Percentiles rank a stretch among this genome's conserved stretches.
phyloP scores from a whole-genome alignment of 768 basidiomycete species.

The Termitomyces sp. region DNA sequence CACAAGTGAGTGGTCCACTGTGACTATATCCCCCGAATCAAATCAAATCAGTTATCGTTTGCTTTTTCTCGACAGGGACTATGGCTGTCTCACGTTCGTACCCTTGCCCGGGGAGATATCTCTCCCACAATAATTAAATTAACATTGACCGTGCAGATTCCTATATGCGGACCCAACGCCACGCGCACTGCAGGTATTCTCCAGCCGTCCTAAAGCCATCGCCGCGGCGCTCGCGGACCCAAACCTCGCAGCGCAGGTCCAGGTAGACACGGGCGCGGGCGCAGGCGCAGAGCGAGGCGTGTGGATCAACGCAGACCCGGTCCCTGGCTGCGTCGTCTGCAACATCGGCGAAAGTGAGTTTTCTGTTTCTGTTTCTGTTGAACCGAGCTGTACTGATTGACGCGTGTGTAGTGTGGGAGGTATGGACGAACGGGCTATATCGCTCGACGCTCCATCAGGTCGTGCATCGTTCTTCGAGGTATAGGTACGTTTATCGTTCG shows the following conservation, averaged over 20 bases:
- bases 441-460: slow-evolving; percentile 85
- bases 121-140: no score
- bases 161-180: slow-evolving; percentile 79
- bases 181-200: slow-evolving; percentile 78
- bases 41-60: no score
- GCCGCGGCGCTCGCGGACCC: slow-evolving; percentile 19
- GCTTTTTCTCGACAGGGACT: slow-evolving; percentile 49
- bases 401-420: slow-evolving; percentile 71
- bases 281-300: slow-evolving; percentile 52
- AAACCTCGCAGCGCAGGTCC: slow-evolving; percentile 38
- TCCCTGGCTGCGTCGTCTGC: slow-evolving; percentile 79
- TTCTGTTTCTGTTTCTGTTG: neutral
- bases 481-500: no score
- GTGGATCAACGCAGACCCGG: slow-evolving; percentile 85
- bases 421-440: slow-evolving; percentile 87
- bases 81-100: slow-evolving; percentile 81
- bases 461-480: slow-evolving; percentile 69
- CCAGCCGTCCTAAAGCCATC: slow-evolving; percentile 34
- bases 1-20: slow-evolving; percentile 55
- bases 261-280: slow-evolving; percentile 51
- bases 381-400: neutral
- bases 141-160: slow-evolving; percentile 47
- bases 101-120: neutral
- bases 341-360: slow-evolving; percentile 87
- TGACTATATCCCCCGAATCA: no score